These are phyloP conservation scores for Clitoria ternatea DNA, from an alignment of 306 rosid genomes.

Conservation along the genomic window DNA sequence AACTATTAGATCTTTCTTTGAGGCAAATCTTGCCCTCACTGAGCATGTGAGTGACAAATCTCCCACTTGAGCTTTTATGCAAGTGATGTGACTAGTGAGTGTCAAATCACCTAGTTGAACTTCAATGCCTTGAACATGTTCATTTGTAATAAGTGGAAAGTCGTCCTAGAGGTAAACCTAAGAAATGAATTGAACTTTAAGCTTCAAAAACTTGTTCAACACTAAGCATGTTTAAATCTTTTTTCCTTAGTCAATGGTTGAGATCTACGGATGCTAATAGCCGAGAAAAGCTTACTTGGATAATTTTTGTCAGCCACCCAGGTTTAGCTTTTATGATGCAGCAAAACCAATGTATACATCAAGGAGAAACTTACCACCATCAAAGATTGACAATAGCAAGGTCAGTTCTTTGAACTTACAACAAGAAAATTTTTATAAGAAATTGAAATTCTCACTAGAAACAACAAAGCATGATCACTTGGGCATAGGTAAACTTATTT, in stretches of 20 bases:
- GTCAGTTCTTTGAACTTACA: constrained; percentile 37
- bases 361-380: constrained; percentile 91
- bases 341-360: constrained; percentile 87
- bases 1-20: constrained; percentile 89
- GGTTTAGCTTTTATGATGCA: constrained; percentile 84
- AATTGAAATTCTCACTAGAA: not conserved
- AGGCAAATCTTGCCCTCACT: constrained; percentile 93
- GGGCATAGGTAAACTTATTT: not conserved
- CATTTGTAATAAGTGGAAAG: constrained; percentile 1
- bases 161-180: not conserved
- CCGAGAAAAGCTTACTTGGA: not conserved
- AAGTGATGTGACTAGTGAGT: no score
- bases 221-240: not conserved
- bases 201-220: constrained; percentile 11
- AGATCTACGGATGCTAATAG: constrained; percentile 21
- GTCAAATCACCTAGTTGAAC: constrained; percentile 22
- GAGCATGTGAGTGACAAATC: constrained; percentile 61
- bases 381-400: constrained; percentile 85
- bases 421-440: not conserved
- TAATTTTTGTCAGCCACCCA: constrained; percentile 68
- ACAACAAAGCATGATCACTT: not conserved
- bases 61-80: constrained; percentile 8
- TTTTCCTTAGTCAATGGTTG: constrained; percentile 3
- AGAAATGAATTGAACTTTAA: not conserved
- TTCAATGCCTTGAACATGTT: not conserved